Percentiles rank a stretch among this genome's conserved stretches.
Conservation (phyloP, 805 yeast species). For the Candida argentea region DNA sequence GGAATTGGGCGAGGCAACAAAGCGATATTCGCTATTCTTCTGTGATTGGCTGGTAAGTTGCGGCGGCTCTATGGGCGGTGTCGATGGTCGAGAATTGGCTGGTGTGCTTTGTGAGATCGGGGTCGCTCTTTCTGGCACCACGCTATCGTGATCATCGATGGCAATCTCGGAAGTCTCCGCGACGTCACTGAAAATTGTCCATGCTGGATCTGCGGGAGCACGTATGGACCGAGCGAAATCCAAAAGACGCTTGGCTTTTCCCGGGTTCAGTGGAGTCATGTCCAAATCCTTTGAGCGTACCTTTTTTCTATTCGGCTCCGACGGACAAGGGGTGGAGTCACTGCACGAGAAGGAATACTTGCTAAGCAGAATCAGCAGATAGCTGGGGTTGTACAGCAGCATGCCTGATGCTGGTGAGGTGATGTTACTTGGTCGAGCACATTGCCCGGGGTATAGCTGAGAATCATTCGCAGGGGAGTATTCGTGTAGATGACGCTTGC, state of each 20-base stretch:
- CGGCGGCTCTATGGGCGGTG: conserved; percentile 12
- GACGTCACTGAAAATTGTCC: conserved; percentile 10
- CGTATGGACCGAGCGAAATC: conserved; percentile 23
- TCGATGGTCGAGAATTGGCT: conserved; percentile 27
- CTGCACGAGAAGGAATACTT: conserved; percentile 22
- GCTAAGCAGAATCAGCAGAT: conserved; percentile 3
- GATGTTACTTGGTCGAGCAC: background rate
- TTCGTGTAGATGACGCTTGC: background rate
- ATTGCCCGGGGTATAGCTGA: background rate
- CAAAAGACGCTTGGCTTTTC: conserved; percentile 13
- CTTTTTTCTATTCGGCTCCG: conserved; percentile 27
- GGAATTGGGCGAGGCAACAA: conserved; percentile 16
- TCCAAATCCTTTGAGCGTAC: conserved; percentile 15
- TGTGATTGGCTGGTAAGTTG: conserved; percentile 8
- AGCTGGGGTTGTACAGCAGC: background rate
- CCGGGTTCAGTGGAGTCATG: conserved; percentile 14
- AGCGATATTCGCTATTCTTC: conserved; percentile 33
- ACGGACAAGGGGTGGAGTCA: conserved; percentile 36
- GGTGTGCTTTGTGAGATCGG: conserved; percentile 36
- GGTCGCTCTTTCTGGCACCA: conserved; percentile 11
- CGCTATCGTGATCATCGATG: conserved; percentile 1
- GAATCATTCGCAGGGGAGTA: background rate
- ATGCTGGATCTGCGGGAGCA: conserved; percentile 12
- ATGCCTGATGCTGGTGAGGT: background rate
- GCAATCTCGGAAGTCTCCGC: conserved; percentile 7